These are phyloP conservation scores for Rhizophora mangle DNA, from an alignment of 345 rosid genomes.

Conservation along the genomic window DNA sequence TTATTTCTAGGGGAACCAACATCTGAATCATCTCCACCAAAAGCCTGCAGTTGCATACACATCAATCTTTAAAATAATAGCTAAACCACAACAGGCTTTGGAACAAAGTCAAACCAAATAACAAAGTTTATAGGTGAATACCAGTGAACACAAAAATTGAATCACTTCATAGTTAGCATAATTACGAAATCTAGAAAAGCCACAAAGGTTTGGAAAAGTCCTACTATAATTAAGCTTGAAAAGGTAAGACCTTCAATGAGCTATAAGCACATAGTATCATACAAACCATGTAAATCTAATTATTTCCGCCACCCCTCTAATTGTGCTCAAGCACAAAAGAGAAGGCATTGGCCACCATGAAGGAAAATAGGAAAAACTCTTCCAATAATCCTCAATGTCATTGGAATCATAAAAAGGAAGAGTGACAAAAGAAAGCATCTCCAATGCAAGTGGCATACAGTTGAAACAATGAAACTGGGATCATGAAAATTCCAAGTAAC, in stretches of 20 bases:
- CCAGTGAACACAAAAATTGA: neutral
- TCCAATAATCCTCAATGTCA: too few relatives aligned
- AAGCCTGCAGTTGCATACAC: slow-evolving; percentile 48
- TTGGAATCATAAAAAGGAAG: too few relatives aligned
- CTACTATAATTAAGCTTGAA: neutral
- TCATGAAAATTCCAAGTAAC: neutral
- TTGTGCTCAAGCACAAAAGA: too few relatives aligned
- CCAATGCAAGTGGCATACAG: neutral
- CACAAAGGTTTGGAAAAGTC: neutral
- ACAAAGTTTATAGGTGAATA: neutral
- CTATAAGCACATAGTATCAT: neutral
- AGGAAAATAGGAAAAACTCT: too few relatives aligned
- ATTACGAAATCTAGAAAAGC: neutral
- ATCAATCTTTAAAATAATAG: neutral
- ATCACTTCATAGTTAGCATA: neutral
- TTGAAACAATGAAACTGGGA: neutral
- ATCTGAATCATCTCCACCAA: slow-evolving; percentile 86
- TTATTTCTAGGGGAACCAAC: slow-evolving; percentile 56
- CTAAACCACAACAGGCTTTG: slow-evolving; percentile 1
- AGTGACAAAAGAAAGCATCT: neutral
- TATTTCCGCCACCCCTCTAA: neutral
- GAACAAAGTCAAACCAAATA: neutral
- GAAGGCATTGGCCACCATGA: too few relatives aligned
- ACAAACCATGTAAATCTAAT: neutral
- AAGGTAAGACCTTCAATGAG: slow-evolving; percentile 1